A percentile compares a stretch with the other conserved stretches of the same genome.
Evolutionary conservation across 2,329 filamentous ascomycete genomes (phyloP).

Genomic region (Juglanconis juglandina): DNA sequence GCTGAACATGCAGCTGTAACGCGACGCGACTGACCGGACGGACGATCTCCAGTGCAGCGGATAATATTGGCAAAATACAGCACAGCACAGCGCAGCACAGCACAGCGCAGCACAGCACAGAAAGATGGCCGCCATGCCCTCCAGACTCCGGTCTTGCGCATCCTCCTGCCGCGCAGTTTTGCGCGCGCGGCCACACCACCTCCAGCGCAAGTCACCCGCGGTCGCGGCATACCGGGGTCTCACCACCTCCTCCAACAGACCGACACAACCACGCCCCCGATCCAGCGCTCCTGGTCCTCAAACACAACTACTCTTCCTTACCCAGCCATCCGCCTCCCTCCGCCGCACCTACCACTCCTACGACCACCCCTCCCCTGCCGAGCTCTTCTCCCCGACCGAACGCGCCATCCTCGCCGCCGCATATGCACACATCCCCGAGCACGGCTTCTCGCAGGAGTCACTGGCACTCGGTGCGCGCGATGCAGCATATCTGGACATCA

Average conservation of each 20-base stretch:
- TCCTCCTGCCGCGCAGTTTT: conserved; percentile 4
- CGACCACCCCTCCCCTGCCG: conserved; percentile 59
- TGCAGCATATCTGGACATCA: conserved; percentile 81
- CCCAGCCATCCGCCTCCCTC: conserved; percentile 2
- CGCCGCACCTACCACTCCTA: conserved; percentile 65
- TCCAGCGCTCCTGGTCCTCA: not conserved
- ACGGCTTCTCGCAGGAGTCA: conserved; percentile 76
- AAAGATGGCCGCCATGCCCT: conserved; percentile 3
- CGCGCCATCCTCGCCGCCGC: conserved; percentile 77
- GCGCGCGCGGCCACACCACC: not conserved
- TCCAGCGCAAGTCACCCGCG: not conserved
- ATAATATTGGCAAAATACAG: not conserved
- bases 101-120: not conserved
- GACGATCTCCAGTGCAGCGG: not conserved
- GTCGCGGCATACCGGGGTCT: not conserved
- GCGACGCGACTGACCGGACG: not conserved
- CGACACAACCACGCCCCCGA: not conserved
- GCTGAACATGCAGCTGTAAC: not conserved
- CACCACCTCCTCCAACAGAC: not conserved
- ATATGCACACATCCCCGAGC: conserved; percentile 69
- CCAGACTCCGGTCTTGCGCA: conserved; percentile 5
- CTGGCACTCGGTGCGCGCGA: conserved; percentile 78
- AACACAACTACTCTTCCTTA: conserved; percentile 5
- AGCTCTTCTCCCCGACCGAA: conserved; percentile 66
- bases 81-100: not conserved